phyloP scores from a whole-genome alignment of 2,329 filamentous ascomycete species.

The Alternaria panax region DNA sequence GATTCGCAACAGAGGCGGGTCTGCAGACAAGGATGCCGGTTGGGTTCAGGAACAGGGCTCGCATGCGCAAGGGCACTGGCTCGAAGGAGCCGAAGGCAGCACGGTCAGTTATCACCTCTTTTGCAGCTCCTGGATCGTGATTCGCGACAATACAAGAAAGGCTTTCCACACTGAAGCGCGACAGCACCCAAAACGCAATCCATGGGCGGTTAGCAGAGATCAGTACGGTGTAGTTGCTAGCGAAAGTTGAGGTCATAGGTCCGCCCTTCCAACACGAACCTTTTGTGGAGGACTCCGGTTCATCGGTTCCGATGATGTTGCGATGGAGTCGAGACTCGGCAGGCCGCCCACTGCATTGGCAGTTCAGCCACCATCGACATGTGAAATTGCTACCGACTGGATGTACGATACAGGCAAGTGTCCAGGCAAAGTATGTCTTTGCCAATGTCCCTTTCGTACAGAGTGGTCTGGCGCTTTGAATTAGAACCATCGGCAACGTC shows the following conservation, averaged over 20 bases:
- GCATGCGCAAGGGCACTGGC: slow-evolving; percentile 31
- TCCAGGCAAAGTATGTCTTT: not conserved
- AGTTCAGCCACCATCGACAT: slow-evolving; percentile 5
- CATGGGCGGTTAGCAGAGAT: slow-evolving; percentile 8
- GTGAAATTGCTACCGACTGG: slow-evolving; percentile 8
- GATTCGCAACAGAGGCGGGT: slow-evolving; percentile 31
- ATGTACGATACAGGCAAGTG: not conserved
- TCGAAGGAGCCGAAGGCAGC: slow-evolving; percentile 21
- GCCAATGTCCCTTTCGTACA: slow-evolving; percentile 1
- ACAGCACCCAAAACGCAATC: not conserved
- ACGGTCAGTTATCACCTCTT: slow-evolving; percentile 9
- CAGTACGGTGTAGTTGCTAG: slow-evolving; percentile 9
- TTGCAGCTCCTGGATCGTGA: slow-evolving; percentile 20
- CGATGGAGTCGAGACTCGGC: slow-evolving; percentile 6
- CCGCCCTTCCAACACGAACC: slow-evolving; percentile 3
- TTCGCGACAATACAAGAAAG: slow-evolving; percentile 21
- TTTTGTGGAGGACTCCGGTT: slow-evolving; percentile 1
- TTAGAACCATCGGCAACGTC: not conserved
- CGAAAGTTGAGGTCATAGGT: slow-evolving; percentile 3
- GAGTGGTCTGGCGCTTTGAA: not conserved
- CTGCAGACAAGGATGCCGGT: slow-evolving; percentile 24
- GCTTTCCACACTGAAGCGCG: slow-evolving; percentile 16
- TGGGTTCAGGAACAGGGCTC: slow-evolving; percentile 37
- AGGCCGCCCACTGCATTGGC: slow-evolving; percentile 3
- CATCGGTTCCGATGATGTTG: slow-evolving; percentile 5